These are phyloP conservation scores for Heracleum sosnowskyi DNA, from an alignment of 129 eudicot genomes.

Conservation along the genomic window DNA sequence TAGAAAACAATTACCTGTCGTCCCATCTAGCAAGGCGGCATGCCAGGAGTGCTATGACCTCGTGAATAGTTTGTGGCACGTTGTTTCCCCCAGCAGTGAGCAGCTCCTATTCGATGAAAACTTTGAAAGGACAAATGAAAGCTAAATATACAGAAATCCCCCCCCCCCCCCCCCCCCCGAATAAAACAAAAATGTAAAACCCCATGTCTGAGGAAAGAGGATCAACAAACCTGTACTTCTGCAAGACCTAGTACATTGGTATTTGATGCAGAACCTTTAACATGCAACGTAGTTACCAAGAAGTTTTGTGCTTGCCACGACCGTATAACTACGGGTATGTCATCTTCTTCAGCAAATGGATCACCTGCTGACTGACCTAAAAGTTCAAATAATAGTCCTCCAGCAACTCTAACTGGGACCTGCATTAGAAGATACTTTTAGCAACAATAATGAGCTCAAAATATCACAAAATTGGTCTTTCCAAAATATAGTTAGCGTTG, in stretches of 20 bases:
- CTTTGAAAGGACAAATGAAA: background rate
- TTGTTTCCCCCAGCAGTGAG: constrained; percentile 60
- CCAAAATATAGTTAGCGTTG: background rate
- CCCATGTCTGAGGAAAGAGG: background rate
- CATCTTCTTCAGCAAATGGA: constrained; percentile 63
- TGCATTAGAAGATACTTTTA: constrained; percentile 14
- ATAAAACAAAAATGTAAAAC: background rate
- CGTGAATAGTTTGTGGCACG: constrained; percentile 52
- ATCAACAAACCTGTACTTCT: constrained; percentile 60
- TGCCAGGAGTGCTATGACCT: constrained; percentile 63
- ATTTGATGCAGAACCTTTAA: constrained; percentile 56
- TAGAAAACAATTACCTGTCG: constrained; percentile 36
- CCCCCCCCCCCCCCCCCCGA: background rate
- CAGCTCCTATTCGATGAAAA: constrained; percentile 39
- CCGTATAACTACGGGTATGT: constrained; percentile 57
- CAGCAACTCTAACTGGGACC: constrained; percentile 78
- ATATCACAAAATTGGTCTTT: background rate
- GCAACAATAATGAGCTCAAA: background rate
- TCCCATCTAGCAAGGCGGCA: constrained; percentile 78
- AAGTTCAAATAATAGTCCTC: constrained; percentile 60
- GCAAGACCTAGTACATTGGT: constrained; percentile 54
- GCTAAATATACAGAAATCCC: background rate
- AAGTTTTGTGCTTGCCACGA: constrained; percentile 78
- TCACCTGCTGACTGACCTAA: constrained; percentile 74
- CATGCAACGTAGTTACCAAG: constrained; percentile 51